phyloP scores from a whole-genome alignment of 1,284 basidiomycete genomes.

The Moniliophthora roreri region DNA sequence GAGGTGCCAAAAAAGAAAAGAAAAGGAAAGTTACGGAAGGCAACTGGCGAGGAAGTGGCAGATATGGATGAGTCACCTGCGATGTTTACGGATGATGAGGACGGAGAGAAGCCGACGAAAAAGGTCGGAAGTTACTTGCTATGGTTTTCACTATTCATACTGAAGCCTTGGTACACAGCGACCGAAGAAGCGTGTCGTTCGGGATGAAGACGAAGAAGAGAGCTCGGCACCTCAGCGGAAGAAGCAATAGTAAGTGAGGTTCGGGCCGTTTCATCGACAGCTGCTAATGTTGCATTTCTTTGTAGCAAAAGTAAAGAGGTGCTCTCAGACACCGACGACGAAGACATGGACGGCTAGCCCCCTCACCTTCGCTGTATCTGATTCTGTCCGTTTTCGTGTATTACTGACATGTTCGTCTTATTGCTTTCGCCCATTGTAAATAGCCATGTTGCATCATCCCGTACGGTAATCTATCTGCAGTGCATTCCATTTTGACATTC shows the following conservation, averaged over 20 bases:
- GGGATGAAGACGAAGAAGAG: conserved; percentile 77
- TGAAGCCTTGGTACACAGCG: conserved; percentile 37
- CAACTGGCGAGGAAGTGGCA: conserved; percentile 31
- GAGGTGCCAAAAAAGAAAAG: conserved; percentile 15
- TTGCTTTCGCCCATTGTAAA: too few species aligned
- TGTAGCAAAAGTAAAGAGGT: conserved; percentile 77
- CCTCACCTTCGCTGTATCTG: background rate
- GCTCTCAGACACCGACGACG: conserved; percentile 78
- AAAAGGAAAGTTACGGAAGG: conserved; percentile 25
- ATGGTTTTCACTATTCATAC: background rate
- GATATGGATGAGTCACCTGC: conserved; percentile 45
- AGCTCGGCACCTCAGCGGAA: conserved; percentile 48
- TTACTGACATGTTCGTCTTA: too few species aligned
- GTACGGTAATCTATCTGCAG: too few species aligned
- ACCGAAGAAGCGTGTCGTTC: conserved; percentile 68
- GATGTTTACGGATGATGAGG: conserved; percentile 70
- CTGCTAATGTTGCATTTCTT: background rate
- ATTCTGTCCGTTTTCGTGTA: too few species aligned
- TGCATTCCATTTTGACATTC: too few species aligned
- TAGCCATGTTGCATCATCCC: too few species aligned
- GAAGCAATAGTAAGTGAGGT: conserved; percentile 67
- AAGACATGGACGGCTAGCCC: conserved; percentile 30
- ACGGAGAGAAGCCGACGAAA: conserved; percentile 60
- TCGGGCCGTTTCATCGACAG: background rate
- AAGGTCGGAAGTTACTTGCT: conserved; percentile 47